A percentile compares a stretch with the other conserved stretches of the same genome.
phyloP scores from a whole-genome alignment of 805 yeast species.

The Hanseniaspora thailandica region DNA sequence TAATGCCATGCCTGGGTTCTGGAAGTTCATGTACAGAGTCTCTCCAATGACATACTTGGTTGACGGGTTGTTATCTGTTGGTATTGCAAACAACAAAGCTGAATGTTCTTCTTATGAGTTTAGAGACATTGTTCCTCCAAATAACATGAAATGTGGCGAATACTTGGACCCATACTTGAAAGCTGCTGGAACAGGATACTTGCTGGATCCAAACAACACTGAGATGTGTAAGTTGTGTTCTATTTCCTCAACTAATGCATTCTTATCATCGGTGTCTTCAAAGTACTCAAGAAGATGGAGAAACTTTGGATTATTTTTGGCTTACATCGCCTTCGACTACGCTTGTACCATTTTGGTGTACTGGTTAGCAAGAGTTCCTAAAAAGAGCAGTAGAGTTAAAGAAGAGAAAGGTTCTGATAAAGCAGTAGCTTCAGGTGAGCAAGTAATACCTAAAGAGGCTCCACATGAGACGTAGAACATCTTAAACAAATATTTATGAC shows the following conservation, averaged over 20 bases:
- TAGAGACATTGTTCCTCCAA: conserved; percentile 20
- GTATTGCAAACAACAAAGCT: conserved; percentile 37
- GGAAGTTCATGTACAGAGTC: conserved; percentile 34
- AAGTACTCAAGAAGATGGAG: conserved; percentile 38
- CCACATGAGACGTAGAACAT: background rate
- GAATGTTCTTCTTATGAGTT: conserved; percentile 30
- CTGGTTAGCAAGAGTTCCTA: conserved; percentile 59
- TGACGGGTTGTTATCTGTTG: conserved; percentile 38
- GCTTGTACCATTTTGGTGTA: conserved; percentile 34
- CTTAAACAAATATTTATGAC: too few species aligned
- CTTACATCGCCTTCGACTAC: conserved; percentile 38
- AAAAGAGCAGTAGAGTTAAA: conserved; percentile 18
- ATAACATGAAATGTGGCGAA: conserved; percentile 22
- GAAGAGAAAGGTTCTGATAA: background rate
- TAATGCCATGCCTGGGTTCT: conserved; percentile 32
- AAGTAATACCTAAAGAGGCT: too few species aligned
- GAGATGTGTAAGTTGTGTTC: conserved; percentile 46
- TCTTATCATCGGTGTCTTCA: conserved; percentile 31
- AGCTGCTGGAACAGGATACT: conserved; percentile 20
- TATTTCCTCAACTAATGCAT: conserved; percentile 42
- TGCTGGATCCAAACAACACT: conserved; percentile 30
- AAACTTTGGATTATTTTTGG: conserved; percentile 45
- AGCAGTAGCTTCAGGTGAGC: background rate
- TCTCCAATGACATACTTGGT: conserved; percentile 36
- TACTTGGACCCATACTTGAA: conserved; percentile 20